These are phyloP conservation scores for Setomelanomma holmii DNA, from an alignment of 2,329 filamentous ascomycete genomes.

Conservation along the genomic window DNA sequence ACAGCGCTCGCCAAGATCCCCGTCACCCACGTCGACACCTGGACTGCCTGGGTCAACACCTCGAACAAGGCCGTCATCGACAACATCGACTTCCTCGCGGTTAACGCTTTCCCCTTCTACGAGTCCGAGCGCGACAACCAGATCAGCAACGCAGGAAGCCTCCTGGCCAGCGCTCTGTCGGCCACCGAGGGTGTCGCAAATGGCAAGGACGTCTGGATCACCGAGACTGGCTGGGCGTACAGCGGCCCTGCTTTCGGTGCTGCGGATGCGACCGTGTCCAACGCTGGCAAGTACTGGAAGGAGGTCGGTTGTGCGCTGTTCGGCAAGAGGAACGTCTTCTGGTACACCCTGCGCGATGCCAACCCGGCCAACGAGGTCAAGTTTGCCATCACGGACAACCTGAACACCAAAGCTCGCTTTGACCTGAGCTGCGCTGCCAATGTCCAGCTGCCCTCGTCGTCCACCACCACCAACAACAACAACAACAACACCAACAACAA, in stretches of 20 bases:
- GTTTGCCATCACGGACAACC: constrained; percentile 64
- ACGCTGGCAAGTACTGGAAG: constrained; percentile 43
- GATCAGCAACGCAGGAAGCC: constrained; percentile 52
- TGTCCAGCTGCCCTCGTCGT: constrained; percentile 19
- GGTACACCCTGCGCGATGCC: constrained; percentile 45
- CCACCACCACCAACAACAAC: constrained; percentile 24
- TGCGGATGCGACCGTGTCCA: constrained; percentile 36
- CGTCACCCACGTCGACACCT: constrained; percentile 49
- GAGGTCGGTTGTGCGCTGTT: constrained; percentile 45
- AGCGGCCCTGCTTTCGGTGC: constrained; percentile 37
- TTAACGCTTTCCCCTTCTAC: constrained; percentile 50
- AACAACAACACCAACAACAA: constrained; percentile 18
- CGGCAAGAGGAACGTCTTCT: constrained; percentile 43
- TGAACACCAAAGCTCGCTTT: constrained; percentile 60
- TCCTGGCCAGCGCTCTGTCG: constrained; percentile 37
- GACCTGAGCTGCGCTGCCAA: constrained; percentile 59
- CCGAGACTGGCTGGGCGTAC: constrained; percentile 49
- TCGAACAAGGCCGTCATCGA: constrained; percentile 46
- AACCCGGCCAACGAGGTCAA: constrained; percentile 66
- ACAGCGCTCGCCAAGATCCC: constrained; percentile 64
- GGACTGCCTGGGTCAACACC: constrained; percentile 45
- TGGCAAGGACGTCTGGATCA: constrained; percentile 48
- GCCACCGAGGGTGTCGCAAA: constrained; percentile 39
- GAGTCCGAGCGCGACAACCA: constrained; percentile 41
- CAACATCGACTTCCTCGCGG: constrained; percentile 46